Evolutionary conservation across 2,329 filamentous ascomycete species (phyloP), one percentile per base, ranked within the genome.

Genomic region (Aspergillus clavatus): DNA sequence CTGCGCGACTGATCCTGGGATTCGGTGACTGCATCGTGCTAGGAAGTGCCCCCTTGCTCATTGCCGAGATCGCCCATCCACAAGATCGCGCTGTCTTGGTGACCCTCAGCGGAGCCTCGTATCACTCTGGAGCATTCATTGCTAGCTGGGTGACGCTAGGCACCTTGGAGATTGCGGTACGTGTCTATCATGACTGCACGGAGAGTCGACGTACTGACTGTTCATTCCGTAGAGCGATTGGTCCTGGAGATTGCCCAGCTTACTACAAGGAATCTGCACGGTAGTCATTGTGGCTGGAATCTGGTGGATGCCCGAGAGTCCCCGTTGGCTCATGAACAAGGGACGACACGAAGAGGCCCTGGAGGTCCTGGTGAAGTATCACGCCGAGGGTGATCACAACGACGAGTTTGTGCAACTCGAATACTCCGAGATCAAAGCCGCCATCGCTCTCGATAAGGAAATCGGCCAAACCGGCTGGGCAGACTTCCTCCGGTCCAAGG

Each of bases 401-500:
- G 28, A 31, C 2, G 28, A 31, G 28, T 31, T 31, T 31, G 28
- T 31, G 3, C n/a, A 31, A 16, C 28, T 31, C 3, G 28, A 31
- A 8, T 31, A 31, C 28, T 31, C 28, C 7, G 28, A 31, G 16
- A 31, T 31, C n/a, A 16, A 31, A 31, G 28, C 28, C 7, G 28
- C 28, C 10, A 31, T 31, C 28, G 28, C 24, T 0, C 44, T 72
- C 10, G 71, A 74, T 55, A 61, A 72, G 42, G 71, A 76, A 48
- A 67, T 69, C 43, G 66, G 72, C 53, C 61, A 66, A 50, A 71
- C 69, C 36, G 62, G 66, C 24, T 77, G 74, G 68, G 38, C 37
- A 5, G 49, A 49, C 28, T 50, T 52, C 27, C 22, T 78, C 22
- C 60, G 71, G 57, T 68, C 67, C 7, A 68, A 68, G 22, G 77